Conservation (phyloP, 352 stramenopile species). For the Paralagenidium karlingii region DNA sequence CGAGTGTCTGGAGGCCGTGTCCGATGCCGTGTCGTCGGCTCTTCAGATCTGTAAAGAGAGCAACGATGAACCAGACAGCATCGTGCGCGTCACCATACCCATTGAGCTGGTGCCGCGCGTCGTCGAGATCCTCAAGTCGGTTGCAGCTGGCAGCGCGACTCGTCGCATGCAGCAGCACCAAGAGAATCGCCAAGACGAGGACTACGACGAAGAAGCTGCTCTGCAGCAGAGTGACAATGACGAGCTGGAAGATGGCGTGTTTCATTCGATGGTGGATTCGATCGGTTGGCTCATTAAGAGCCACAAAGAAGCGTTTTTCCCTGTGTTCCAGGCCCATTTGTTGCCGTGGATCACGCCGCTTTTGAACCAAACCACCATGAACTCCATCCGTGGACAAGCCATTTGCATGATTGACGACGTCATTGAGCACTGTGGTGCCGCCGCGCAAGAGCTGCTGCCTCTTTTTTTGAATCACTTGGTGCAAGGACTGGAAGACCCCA, state of each 20-base stretch:
- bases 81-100: constrained; percentile 52
- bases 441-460: constrained; percentile 59
- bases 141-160: constrained; percentile 50
- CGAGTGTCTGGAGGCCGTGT: constrained; percentile 61
- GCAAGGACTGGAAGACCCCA: constrained; percentile 52
- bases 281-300: constrained; percentile 80
- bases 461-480: constrained; percentile 62
- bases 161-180: constrained; percentile 40
- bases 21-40: constrained; percentile 56
- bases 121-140: constrained; percentile 53
- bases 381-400: constrained; percentile 59
- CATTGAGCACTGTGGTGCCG: constrained; percentile 67
- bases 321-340: constrained; percentile 55
- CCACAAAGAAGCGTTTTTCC: constrained; percentile 66
- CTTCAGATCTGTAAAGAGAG: constrained; percentile 77
- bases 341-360: constrained; percentile 53
- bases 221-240: constrained; percentile 54
- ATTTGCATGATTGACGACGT: constrained; percentile 86
- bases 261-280: constrained; percentile 72
- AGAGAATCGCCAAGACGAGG: constrained; percentile 61
- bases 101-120: constrained; percentile 55
- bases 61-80: constrained; percentile 47
- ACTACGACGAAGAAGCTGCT: constrained; percentile 68
- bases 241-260: constrained; percentile 63
- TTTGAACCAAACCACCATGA: constrained; percentile 26